Base-by-base conservation (phyloP, 371 early-diverging fungal species). In the Mucor saturninus region DNA sequence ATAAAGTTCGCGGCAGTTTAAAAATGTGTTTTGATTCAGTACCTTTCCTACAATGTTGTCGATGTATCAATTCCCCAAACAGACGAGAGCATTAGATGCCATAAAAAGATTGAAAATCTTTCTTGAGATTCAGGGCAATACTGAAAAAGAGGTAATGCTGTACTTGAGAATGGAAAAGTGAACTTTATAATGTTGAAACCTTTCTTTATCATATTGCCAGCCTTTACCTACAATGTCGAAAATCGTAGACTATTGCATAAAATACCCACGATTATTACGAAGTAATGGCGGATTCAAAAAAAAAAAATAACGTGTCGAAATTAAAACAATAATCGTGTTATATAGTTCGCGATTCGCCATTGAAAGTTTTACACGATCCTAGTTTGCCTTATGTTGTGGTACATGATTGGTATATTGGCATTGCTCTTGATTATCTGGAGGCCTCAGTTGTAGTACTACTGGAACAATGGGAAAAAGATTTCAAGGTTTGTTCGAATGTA, bases 301-400 rank as follows among this genome's bases (percentile, higher is more conserved):
- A 31, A 30, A 14, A 37, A 35, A 11, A 10, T 29, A 11, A 21
- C 4, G 21, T 21, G 21, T 21, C 21, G 21, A 21, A 21, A 21
- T 21, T 21, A 21, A 21, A 21, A 21, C 21, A 21, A 21, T 21
- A 21, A 21, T 21, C 21, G 21, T 21, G 21, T 21, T 21, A 21
- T n/a, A 46, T 46, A 68, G 69, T 68, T 7, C 55, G 60, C 13
- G 63, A 64, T 64, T 68, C 69, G 10, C 64, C 64, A 8, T 32
- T 68, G 28, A 42, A 46, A 14, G 31, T 38, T n/a, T 40, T 68
- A 3, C 61, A 68, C 14, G 50, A 63, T 31, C 61, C 64, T 7
- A 43, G 50, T 37, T 2, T 60, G 40, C 69, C 69, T 15, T 45
- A 48, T 14, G 13, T 37, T 31, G 26, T 55, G 3, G 61, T 68